Evolutionary conservation across 2,329 filamentous ascomycete genomes (phyloP), one percentile per base, ranked within the genome.

Genomic region (Penicillium verrucosum): DNA sequence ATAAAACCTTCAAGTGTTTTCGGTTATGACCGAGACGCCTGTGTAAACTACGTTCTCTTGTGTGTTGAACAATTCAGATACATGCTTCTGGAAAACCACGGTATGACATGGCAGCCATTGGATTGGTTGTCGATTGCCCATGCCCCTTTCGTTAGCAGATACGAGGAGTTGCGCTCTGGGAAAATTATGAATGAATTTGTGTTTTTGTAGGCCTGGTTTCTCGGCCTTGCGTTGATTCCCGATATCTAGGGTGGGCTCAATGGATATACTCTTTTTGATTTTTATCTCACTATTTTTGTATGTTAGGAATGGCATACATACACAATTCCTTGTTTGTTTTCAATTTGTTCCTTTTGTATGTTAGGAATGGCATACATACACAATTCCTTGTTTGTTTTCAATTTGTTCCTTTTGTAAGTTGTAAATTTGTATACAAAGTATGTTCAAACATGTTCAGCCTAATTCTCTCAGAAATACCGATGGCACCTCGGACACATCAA

Each of bases 241-340:
- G 54, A 63, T 65, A 51, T 62, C 68, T 68, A 65, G 70, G 70
- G 67, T 71, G 65, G 71, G 70, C 61, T 71, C 68, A 68, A 73
- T 73, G 72, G 69, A 74, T 73, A 75, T 75, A 73, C 54, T 67
- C 65, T 65, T 65, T 69, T 66, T 65, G 61, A 68, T 67, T 69
- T 70, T 55, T 29, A 37, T 30, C 50, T 51, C 38, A 45, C 56
- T 65, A 65, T 64, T 60, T 61, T 56, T 70, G 71, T 70, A 70
- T 71, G 70, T 71, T 70, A 70, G 67, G 61, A 68, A 69, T 68
- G 68, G 67, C 69, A 68, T 71, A 65, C 71, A 74, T 70, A 69
- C 64, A 69, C 66, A 60, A 64, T 72, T 69, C 71, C 48, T 62
- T 66, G 45, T 64, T 64, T 57, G 63, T 64, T 66, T 64, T 34